A percentile compares a stretch with the other conserved stretches of the same genome.
Conservation (phyloP, 2,329 filamentous ascomycete species). For the Colletotrichum eremochloae region DNA sequence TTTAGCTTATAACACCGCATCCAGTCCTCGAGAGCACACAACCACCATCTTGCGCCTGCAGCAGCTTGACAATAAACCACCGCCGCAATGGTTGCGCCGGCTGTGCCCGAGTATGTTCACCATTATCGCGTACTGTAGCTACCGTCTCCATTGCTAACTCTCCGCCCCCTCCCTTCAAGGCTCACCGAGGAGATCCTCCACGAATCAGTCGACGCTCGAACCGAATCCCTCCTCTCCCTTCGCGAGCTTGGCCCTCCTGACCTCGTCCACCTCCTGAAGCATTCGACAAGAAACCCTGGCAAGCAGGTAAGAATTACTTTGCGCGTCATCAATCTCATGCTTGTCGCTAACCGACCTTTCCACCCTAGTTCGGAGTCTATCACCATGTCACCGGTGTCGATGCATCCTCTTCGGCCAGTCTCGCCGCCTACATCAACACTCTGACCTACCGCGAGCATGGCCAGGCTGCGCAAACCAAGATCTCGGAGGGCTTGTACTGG, state of each 20-base stretch:
- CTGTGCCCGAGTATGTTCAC: slow-evolving; percentile 77
- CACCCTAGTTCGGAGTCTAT: slow-evolving; percentile 84
- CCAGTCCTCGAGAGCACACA: slow-evolving; percentile 8
- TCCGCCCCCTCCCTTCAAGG: slow-evolving; percentile 61
- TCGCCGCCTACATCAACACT: slow-evolving; percentile 98
- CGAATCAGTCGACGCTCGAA: slow-evolving; percentile 91
- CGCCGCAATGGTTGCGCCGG: slow-evolving; percentile 77
- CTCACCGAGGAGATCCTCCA: slow-evolving; percentile 94
- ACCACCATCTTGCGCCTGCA: slow-evolving; percentile 9
- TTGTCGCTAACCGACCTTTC: slow-evolving; percentile 39
- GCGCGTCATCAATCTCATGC: background rate
- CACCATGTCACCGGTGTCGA: slow-evolving; percentile 98
- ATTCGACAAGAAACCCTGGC: slow-evolving; percentile 67
- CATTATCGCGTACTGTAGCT: slow-evolving; percentile 12
- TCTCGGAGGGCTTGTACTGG: slow-evolving; percentile 95
- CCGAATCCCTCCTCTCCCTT: slow-evolving; percentile 86
- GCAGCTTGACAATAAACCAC: slow-evolving; percentile 36
- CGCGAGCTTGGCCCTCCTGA: slow-evolving; percentile 96
- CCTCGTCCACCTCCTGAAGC: slow-evolving; percentile 93
- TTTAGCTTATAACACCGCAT: slow-evolving; percentile 31
- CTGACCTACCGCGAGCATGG: slow-evolving; percentile 91
- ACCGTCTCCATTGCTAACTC: slow-evolving; percentile 43
- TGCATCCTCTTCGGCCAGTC: slow-evolving; percentile 95
- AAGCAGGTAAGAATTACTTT: slow-evolving; percentile 62
- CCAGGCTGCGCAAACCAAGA: slow-evolving; percentile 79